Base-by-base conservation (phyloP, 2,329 filamentous ascomycete genomes). In the Colletotrichum aenigma region DNA sequence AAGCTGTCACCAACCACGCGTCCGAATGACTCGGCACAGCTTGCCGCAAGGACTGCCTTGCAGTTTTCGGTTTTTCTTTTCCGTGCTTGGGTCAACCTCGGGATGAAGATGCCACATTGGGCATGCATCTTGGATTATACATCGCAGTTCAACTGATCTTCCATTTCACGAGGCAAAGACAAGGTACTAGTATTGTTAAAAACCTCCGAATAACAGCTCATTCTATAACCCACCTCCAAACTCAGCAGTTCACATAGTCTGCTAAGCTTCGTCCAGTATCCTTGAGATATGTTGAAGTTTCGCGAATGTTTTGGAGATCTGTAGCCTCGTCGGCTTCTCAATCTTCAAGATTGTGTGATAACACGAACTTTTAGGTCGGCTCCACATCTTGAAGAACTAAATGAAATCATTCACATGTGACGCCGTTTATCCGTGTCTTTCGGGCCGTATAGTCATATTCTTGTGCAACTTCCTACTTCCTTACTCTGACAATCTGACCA, bases 321-420 rank as follows among this genome's bases (percentile, higher is more conserved):
- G 2, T 0, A 52, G 43, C 4, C 43, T 52, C n/a, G 1, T 52
- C n/a, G n/a, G n/a, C n/a, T 52, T 52, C 43, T 52, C n/a, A 7
- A 4, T 52, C 43, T 21, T 10, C 10, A 52, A 7, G 10, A 21
- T 24, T 21, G 43, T 24, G 43, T 52, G 43, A 52, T 52, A 3
- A 4, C 18, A n/a, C 4, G 4, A 2, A n/a, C 0, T 52, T 21
- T 2, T 52, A 7, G 43, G 12, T 1, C 43, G 43, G 6, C 0
- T 48, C 3, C 3, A 48, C 3, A 3, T 6, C 38, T 12, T 48
- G 3, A 3, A 3, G 12, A 43, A 43, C 18, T 3, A n/a, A 6
- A 10, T n/a, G 0, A 43, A 36, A 12, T 7, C 4, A 0, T 10
- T 48, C 3, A n/a, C 38, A 52, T 52, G 43, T 52, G 43, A 52